These are phyloP conservation scores for thale cress (Arabidopsis thaliana) DNA, from an alignment of 345 rosid genomes.

Conservation along the genomic window TAIR10.1 NC_003071.7:14011501-14012000, in stretches of 20 bases:
- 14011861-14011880: not conserved
- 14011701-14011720: not conserved
- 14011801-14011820: not conserved
- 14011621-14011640: not conserved
- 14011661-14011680: not conserved
- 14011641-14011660: not conserved
- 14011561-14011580: not conserved
- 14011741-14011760: not conserved
- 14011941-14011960: not conserved
- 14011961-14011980: not conserved
- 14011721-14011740: not conserved
- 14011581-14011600: not conserved
- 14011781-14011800: constrained; percentile 6
- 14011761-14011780: not conserved
- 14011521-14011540: not conserved
- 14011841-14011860: not conserved
- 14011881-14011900: not conserved
- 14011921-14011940: constrained; percentile 12
- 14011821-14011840: not conserved
- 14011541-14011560: not conserved
- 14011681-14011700: not conserved
- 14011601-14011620: constrained; percentile 8
- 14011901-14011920: not conserved
- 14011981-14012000: not conserved
- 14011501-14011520: not conserved